Base-by-base conservation (phyloP, 305 asterid species). In the Solanum hybrid region DNA sequence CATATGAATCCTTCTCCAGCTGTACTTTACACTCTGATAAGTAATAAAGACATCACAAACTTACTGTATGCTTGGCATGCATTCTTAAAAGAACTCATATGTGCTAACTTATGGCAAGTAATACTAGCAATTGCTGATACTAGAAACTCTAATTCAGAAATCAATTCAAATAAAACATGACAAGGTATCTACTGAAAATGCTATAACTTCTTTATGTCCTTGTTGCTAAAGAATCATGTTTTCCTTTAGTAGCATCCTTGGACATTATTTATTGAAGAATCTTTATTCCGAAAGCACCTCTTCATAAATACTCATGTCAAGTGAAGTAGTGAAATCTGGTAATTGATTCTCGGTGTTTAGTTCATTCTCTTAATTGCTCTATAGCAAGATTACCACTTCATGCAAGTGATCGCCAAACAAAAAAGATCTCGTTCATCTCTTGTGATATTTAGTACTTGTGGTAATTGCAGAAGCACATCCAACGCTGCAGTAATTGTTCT, bases 391-490 rank as follows among this genome's bases (percentile, higher is more conserved):
- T 29, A 88, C 69, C 31, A 76, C 40, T 69, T 87, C 87, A 77
- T 77, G 87, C 78, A 76, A 78, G 87, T 90, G 77, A 88, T 89
- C 35, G 7, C 71, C 88, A 39, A 89, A 77, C 71, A 84, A 77
- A 90, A 90, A 83, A 40, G 34, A 88, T 89, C 91, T 73, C 39
- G 26, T 42, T 88, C 20, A 22, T 80, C 40, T 82, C 86, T 86
- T 90, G 84, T 87, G 71, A 89, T 76, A 29, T 39, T 89, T 80
- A 89, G 29, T 90, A 26, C 88, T 90, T 80, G 31, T 91, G 91
- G 91, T 94, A 37, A 89, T 81, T 89, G 80, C 91, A 97, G 99
- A 97, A 95, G 95, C 99, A 96, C 93, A 90, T 92, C 91, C 97
- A 94, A 89, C 95, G 93, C 2, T 97, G 99, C 87, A 93, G 91